Evolutionary conservation across 2,329 filamentous ascomycete genomes (phyloP), one percentile per base, ranked within the genome.

Genomic region (Lachnellula arida): DNA sequence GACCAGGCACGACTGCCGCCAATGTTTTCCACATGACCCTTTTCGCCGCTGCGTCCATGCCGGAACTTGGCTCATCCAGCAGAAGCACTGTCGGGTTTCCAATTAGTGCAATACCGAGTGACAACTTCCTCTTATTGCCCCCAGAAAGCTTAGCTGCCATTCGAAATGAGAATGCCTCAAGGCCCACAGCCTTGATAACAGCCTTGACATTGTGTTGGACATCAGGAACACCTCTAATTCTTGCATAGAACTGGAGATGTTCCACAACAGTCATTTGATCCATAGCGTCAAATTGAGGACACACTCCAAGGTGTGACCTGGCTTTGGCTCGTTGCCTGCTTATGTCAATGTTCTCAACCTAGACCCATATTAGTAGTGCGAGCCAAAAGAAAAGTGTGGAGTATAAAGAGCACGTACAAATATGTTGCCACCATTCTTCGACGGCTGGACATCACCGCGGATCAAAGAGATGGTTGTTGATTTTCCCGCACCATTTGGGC

Each of bases 81-180:
- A 97, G 78, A 1, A 97, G 76, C 0, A 96, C 91, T 0, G 86
- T 84, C 0, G 92, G 92, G 65, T 97, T 96, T 4, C 92, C 93
- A 81, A 96, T 96, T 1, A 97, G 76, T 0, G 93, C 92, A 54
- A 97, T 96, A 3, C 88, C 92, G 0, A 97, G 80, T 17, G 85
- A 90, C 1, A 97, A 76, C 72, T 97, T 97, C n/a, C 92, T 81
- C 75, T 95, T 95, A 74, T 96, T 97, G 32, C 93, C 93, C 8
- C 93, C 92, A 0, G 88, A 93, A 0, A 97, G 79, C 46, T 88
- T 87, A 53, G 81, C 79, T 0, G 89, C 92, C 80, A 93, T 90
- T 25, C 91, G 82, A 7, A 82, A 78, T 3, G 81, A 76, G 73
- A 91, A 96, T 0, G 81, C 78, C 6, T 79, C 73, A 0, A 97